Conservation (phyloP, 1,139 yeast species). For the Nadsonia commutata region DNA sequence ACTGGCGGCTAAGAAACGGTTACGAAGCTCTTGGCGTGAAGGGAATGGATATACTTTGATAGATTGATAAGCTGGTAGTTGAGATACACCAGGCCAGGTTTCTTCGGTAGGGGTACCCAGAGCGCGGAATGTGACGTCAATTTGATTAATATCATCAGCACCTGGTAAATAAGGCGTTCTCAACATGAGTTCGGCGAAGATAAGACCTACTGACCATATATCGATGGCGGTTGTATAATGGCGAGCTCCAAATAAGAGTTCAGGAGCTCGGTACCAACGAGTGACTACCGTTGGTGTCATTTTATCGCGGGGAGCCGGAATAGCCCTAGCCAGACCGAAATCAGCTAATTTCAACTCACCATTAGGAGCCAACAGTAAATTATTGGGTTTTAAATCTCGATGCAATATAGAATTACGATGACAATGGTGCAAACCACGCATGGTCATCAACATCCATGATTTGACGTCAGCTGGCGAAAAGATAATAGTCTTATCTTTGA, state of each 20-base stretch:
- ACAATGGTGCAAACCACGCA: slow-evolving; percentile 89
- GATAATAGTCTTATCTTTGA: slow-evolving; percentile 62
- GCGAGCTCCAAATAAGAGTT: slow-evolving; percentile 71
- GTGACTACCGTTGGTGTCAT: slow-evolving; percentile 92
- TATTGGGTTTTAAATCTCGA: slow-evolving; percentile 42
- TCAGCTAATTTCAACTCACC: slow-evolving; percentile 89
- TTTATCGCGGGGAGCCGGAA: slow-evolving; percentile 58
- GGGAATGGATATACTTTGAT: slow-evolving; percentile 55
- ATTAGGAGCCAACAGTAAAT: slow-evolving; percentile 68
- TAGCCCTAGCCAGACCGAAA: slow-evolving; percentile 85
- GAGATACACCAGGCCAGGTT: slow-evolving; percentile 82
- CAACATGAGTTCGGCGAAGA: slow-evolving; percentile 92
- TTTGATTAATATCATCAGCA: slow-evolving; percentile 73
- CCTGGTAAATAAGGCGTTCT: slow-evolving; percentile 94
- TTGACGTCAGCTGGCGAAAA: slow-evolving; percentile 83
- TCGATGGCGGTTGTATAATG: slow-evolving; percentile 85
- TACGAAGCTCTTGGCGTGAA: slow-evolving; percentile 62
- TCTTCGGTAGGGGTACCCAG: slow-evolving; percentile 91
- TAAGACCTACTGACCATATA: slow-evolving; percentile 87
- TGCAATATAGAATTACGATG: slow-evolving; percentile 84
- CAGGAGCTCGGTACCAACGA: slow-evolving; percentile 96
- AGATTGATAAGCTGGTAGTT: slow-evolving; percentile 47
- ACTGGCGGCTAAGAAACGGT: slow-evolving; percentile 83
- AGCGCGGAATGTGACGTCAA: slow-evolving; percentile 84
- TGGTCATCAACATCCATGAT: slow-evolving; percentile 86